Percentiles rank a stretch among this genome's conserved stretches.
Evolutionary conservation across 2,329 filamentous ascomycete species (phyloP).

Genomic region (Beauveria varroae): DNA sequence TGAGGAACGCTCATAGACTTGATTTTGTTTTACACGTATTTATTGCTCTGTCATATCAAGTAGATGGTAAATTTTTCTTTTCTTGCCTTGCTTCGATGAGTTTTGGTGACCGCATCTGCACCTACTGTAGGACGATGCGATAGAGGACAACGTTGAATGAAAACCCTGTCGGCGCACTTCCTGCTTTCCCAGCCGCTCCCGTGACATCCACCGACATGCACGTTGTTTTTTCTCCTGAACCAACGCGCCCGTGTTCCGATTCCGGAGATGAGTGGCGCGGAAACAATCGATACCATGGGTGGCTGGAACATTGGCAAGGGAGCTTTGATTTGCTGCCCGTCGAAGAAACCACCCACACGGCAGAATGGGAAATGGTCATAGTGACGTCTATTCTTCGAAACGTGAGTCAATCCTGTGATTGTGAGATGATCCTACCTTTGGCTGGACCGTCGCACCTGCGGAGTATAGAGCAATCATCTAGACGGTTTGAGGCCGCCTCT

Average conservation of each 20-base stretch:
- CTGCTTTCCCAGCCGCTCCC: too few species aligned
- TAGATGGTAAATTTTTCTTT: slow-evolving; percentile 1
- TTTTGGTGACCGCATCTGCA: neutral
- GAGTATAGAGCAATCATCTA: too few species aligned
- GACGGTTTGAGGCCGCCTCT: too few species aligned
- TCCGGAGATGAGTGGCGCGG: neutral
- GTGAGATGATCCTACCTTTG: too few species aligned
- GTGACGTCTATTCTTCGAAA: too few species aligned
- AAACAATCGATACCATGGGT: neutral
- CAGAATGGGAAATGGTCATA: too few species aligned
- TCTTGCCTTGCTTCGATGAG: neutral
- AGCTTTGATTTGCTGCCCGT: neutral
- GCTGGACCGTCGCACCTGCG: too few species aligned
- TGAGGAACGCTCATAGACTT: slow-evolving; percentile 5
- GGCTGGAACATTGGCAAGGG: neutral
- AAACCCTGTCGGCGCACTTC: too few species aligned
- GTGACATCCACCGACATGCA: too few species aligned
- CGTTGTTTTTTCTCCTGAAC: neutral
- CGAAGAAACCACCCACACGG: too few species aligned
- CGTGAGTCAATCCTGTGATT: too few species aligned
- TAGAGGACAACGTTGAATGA: too few species aligned
- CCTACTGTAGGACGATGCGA: neutral
- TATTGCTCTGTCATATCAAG: slow-evolving; percentile 3
- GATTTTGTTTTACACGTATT: neutral
- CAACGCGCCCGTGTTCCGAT: neutral